Base-by-base conservation (phyloP, 1,284 basidiomycete genomes). In the Cryptococcus maquisensis region DNA sequence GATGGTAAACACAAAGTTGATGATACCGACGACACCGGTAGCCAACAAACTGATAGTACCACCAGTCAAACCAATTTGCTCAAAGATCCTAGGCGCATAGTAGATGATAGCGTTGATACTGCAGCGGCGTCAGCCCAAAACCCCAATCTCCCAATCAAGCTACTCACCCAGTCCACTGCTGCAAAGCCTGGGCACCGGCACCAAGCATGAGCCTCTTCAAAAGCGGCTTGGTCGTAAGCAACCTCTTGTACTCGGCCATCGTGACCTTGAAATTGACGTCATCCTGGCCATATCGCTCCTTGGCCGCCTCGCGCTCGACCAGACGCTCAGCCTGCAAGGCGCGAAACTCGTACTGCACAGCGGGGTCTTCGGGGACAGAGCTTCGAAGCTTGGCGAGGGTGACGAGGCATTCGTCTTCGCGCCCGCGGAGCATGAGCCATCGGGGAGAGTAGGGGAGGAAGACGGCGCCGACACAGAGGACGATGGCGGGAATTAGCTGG, bases 21-120 rank as follows among this genome's bases (percentile, higher is more conserved):
- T 85, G 64, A 90, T 83, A 46, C 88, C 88, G 54, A 90, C 88
- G 12, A 90, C 83, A 48, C 88, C 89, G 10, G 88, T 90, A 1
- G 88, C 86, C 35, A 90, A 79, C 1, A 70, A 51, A 32, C 54
- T 42, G 51, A 65, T 67, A 9, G 66, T 65, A 20, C 56, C 56
- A n/a, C 66, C 69, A 13, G 55, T 52, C 3, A 71, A 55, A 55
- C 66, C 68, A 40, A 68, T 64, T 37, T 65, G 59, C 24, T 43
- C 52, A 47, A 69, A 71, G 52, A 71, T 69, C 18, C 62, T 68
- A 36, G 67, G 67, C 12, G 67, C 71, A 55, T 72, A 73, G 58
- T 71, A 71, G 57, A 72, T 72, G 53, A 73, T 69, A n/a, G 69
- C 68, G 46, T 60, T 65, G 57, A 63, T 63, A 59, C 62, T 59